Evolutionary conservation across 129 eudicot genomes (phyloP).

Genomic region (Tagetes erecta): DNA sequence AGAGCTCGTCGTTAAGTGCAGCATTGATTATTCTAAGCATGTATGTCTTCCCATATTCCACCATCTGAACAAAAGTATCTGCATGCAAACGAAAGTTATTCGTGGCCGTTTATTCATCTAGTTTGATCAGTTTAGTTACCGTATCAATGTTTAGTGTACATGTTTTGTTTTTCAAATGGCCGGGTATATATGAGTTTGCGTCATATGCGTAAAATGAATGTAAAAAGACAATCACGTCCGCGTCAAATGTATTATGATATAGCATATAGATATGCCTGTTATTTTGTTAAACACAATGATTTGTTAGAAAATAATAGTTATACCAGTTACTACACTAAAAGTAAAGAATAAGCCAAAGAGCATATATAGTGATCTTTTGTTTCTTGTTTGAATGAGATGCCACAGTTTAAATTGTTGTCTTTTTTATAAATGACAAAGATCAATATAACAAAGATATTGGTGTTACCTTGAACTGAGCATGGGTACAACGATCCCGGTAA

Average conservation of each 20-base stretch:
- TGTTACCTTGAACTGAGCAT: conserved; percentile 58
- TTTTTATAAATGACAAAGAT: background rate
- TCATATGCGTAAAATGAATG: too few relatives aligned
- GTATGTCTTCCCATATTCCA: conserved; percentile 65
- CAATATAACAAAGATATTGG: too few relatives aligned
- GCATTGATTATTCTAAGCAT: conserved; percentile 75
- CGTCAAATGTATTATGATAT: too few relatives aligned
- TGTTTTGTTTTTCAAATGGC: too few relatives aligned
- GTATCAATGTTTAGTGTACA: too few relatives aligned
- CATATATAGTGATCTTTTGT: background rate
- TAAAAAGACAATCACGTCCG: too few relatives aligned
- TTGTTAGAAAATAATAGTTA: too few relatives aligned
- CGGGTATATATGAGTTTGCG: too few relatives aligned
- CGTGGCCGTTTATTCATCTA: background rate
- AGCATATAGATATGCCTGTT: too few relatives aligned
- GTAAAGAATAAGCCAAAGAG: background rate
- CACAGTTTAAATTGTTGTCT: background rate
- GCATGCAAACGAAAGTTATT: conserved; percentile 20
- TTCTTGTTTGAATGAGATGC: background rate
- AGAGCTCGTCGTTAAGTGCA: conserved; percentile 71
- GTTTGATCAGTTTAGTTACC: background rate
- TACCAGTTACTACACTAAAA: background rate
- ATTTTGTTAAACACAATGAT: too few relatives aligned
- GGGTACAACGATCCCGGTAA: conserved; percentile 65
- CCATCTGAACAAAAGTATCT: conserved; percentile 60